Evolutionary conservation across 2,329 filamentous ascomycete species (phyloP).

Genomic region (Cladosporium phlei): DNA sequence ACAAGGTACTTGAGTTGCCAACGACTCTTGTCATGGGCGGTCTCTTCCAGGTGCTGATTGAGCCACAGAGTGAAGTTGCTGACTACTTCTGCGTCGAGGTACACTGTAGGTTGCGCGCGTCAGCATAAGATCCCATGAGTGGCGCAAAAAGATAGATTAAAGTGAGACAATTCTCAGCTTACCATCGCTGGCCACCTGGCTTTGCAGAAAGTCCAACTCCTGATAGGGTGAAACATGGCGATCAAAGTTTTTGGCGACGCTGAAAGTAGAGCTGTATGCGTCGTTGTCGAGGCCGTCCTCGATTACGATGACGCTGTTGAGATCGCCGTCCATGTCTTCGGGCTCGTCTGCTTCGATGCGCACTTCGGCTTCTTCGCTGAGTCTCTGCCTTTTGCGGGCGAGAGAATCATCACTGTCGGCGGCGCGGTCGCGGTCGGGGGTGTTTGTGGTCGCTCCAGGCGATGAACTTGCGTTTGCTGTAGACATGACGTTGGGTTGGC

Average conservation of each 20-base stretch:
- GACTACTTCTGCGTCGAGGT: conserved; percentile 7
- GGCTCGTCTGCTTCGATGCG: conserved; percentile 29
- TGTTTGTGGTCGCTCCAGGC: conserved; percentile 23
- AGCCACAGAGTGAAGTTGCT: conserved; percentile 18
- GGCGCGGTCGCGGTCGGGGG: conserved; percentile 38
- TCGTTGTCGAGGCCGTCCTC: conserved; percentile 32
- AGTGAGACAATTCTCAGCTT: not conserved
- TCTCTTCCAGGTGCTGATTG: conserved; percentile 16
- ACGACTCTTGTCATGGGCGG: conserved; percentile 19
- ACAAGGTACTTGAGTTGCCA: conserved; percentile 17
- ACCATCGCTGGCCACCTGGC: not conserved
- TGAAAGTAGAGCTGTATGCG: conserved; percentile 18
- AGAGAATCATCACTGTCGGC: conserved; percentile 42
- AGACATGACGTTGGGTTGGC: conserved; percentile 19
- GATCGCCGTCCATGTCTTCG: conserved; percentile 36
- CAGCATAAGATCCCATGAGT: not conserved
- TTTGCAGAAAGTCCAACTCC: conserved; percentile 13
- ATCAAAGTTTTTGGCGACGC: conserved; percentile 1
- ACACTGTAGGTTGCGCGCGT: not conserved
- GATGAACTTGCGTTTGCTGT: conserved; percentile 21
- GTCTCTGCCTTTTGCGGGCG: conserved; percentile 43
- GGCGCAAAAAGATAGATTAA: not conserved
- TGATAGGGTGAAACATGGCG: not conserved
- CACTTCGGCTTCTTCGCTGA: conserved; percentile 34
- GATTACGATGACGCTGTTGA: conserved; percentile 37